These are phyloP conservation scores for Linderina pennispora DNA, from an alignment of 192 early-diverging fungal species.

Conservation along the genomic window DNA sequence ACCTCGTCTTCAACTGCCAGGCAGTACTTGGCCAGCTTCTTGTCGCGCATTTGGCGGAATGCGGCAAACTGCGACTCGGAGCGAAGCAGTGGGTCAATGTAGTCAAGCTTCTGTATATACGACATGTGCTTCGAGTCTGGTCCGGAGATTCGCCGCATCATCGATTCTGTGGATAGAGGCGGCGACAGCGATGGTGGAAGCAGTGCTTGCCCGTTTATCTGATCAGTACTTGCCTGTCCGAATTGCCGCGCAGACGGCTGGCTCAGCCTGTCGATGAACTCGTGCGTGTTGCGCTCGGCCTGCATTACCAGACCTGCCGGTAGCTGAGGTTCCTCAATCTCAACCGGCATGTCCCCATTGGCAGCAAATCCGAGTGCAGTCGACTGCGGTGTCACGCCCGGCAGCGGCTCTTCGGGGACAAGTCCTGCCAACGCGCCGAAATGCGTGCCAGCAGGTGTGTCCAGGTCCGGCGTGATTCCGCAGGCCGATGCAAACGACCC, in stretches of 20 bases:
- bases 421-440: slow-evolving; percentile 14
- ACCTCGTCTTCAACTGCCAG: neutral
- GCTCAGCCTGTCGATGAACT: slow-evolving; percentile 16
- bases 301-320: slow-evolving; percentile 15
- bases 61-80: slow-evolving; percentile 29
- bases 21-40: slow-evolving; percentile 28
- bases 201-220: too few relatives aligned
- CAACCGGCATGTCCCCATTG: too few relatives aligned
- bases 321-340: too few relatives aligned
- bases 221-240: too few relatives aligned
- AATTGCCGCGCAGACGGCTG: too few relatives aligned
- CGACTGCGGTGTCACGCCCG: too few relatives aligned
- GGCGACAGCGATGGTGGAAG: too few relatives aligned
- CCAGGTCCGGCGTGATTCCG: slow-evolving; percentile 32
- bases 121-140: slow-evolving; percentile 4
- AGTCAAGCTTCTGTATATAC: slow-evolving; percentile 3
- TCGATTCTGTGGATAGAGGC: too few relatives aligned
- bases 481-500: slow-evolving; percentile 26
- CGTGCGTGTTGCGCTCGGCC: slow-evolving; percentile 20
- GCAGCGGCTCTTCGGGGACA: slow-evolving; percentile 7
- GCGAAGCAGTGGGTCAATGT: slow-evolving; percentile 18
- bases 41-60: slow-evolving; percentile 22
- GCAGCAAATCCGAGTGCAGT: too few relatives aligned
- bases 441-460: slow-evolving; percentile 24
- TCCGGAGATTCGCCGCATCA: slow-evolving; percentile 12